phyloP scores from a whole-genome alignment of 2,329 filamentous ascomycete species.

The Ophiosphaerella korrae region DNA sequence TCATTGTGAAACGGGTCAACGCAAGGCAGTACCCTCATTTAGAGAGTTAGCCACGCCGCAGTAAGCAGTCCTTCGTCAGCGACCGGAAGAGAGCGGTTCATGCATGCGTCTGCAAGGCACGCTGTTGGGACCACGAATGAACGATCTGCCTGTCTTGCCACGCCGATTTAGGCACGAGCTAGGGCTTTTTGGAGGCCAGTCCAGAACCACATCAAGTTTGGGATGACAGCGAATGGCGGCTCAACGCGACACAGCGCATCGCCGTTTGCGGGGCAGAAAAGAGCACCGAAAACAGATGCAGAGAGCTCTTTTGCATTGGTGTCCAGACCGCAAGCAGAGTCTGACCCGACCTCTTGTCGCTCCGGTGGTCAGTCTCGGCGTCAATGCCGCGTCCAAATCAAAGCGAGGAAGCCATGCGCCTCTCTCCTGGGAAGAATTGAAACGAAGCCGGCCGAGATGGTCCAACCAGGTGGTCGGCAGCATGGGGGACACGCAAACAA shows the following conservation, averaged over 20 bases:
- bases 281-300: conserved; percentile 8
- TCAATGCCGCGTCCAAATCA: conserved; percentile 25
- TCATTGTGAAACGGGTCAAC: conserved; percentile 16
- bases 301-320: not conserved
- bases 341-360: conserved; percentile 2
- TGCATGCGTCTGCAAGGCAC: conserved; percentile 17
- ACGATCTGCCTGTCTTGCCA: conserved; percentile 9
- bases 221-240: conserved; percentile 2
- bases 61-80: conserved; percentile 2
- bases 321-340: not conserved
- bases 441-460: conserved; percentile 15
- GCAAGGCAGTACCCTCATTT: conserved; percentile 2
- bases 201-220: conserved; percentile 4
- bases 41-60: not conserved
- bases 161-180: not conserved
- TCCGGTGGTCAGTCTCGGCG: not conserved
- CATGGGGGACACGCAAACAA: conserved; percentile 11
- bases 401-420: conserved; percentile 9
- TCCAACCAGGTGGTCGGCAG: too few relatives aligned
- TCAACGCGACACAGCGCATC: conserved; percentile 6
- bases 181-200: not conserved
- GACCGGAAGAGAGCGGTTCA: conserved; percentile 8
- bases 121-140: conserved; percentile 4
- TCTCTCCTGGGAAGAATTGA: conserved; percentile 21
- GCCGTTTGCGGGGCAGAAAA: conserved; percentile 5